These are phyloP conservation scores for Phytophthora aleatoria DNA, from an alignment of 352 stramenopile genomes.

Conservation along the genomic window DNA sequence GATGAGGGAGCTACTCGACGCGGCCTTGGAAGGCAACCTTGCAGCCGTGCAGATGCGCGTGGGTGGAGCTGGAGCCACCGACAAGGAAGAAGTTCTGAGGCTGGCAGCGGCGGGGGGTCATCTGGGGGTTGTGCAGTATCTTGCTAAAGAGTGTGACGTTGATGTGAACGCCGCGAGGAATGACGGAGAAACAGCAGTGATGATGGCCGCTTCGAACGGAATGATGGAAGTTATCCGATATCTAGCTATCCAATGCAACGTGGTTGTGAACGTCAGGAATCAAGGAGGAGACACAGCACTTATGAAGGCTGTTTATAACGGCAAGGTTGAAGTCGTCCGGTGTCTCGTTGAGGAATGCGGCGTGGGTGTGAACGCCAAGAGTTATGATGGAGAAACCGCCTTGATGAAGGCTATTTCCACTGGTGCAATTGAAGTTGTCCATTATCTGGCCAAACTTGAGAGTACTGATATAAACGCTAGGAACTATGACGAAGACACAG, in stretches of 20 bases:
- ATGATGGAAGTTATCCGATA: background rate
- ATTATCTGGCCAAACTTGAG: too few species aligned
- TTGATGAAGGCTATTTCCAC: too few species aligned
- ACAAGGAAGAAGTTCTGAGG: background rate
- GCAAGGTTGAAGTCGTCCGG: background rate
- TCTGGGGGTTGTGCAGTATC: background rate
- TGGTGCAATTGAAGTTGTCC: too few species aligned
- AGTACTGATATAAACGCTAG: too few species aligned
- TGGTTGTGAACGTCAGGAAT: background rate
- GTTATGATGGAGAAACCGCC: too few species aligned
- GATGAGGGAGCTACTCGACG: too few species aligned
- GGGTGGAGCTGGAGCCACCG: background rate
- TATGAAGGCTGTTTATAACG: background rate
- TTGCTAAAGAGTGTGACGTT: background rate
- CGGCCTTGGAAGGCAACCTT: background rate
- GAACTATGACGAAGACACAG: too few species aligned
- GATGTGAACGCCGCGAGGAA: background rate
- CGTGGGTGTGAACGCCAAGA: too few species aligned
- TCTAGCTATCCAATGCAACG: background rate
- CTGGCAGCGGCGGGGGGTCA: background rate
- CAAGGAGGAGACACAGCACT: background rate
- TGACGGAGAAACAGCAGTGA: background rate
- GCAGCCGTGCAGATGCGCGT: background rate
- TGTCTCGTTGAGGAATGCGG: too few species aligned
- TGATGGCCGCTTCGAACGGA: background rate